Conservation (phyloP, 306 rosid species). For the Trifolium dubium region DNA sequence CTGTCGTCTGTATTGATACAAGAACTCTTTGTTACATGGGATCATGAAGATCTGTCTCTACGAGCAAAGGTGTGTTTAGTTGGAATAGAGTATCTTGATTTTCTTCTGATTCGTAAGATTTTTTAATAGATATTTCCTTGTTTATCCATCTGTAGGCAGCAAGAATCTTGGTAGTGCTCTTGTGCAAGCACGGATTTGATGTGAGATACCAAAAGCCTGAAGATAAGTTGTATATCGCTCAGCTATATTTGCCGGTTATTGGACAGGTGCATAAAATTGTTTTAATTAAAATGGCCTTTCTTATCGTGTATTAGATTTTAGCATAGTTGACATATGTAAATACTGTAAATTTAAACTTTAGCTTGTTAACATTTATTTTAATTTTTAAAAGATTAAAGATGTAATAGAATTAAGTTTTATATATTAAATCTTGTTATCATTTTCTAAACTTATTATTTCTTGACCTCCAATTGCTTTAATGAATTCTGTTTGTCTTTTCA, state of each 20-base stretch:
- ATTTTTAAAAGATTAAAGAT: not conserved
- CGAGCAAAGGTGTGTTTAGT: constrained; percentile 73
- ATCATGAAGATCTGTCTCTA: constrained; percentile 92
- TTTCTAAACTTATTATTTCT: constrained; percentile 13
- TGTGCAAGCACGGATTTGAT: constrained; percentile 99
- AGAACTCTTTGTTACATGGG: constrained; percentile 97
- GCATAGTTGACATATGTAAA: constrained; percentile 12
- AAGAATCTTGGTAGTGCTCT: constrained; percentile 86
- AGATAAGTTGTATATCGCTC: constrained; percentile 96
- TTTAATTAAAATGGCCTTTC: constrained; percentile 13
- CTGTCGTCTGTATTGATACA: constrained; percentile 95
- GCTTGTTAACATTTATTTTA: not conserved
- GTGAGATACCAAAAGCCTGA: constrained; percentile 97
- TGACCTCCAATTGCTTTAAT: constrained; percentile 31
- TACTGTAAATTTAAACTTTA: constrained; percentile 10
- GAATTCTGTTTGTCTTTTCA: constrained; percentile 50
- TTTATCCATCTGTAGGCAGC: constrained; percentile 70
- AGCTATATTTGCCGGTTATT: constrained; percentile 90
- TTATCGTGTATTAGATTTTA: not conserved
- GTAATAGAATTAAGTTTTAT: not conserved
- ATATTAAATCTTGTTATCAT: not conserved
- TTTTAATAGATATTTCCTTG: constrained; percentile 26
- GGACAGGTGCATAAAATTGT: constrained; percentile 70
- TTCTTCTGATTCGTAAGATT: constrained; percentile 17
- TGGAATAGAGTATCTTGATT: constrained; percentile 25